Base-by-base conservation (phyloP, 148 eudicot species). In the Heliamphora exappendiculata region DNA sequence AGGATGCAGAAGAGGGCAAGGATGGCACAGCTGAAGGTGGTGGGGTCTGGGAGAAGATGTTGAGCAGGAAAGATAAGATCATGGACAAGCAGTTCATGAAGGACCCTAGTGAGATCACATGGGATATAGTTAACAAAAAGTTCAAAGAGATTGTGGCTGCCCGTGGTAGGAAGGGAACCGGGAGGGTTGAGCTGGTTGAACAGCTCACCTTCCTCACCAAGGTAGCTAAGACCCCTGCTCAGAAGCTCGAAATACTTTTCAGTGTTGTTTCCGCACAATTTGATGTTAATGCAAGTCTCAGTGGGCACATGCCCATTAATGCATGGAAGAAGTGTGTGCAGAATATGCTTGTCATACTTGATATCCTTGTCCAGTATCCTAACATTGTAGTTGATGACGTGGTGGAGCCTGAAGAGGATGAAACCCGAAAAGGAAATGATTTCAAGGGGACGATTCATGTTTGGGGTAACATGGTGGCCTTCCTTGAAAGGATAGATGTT, bases 191-290 rank as follows among this genome's bases (percentile, higher is more conserved):
- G 86, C 86, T 93, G 44, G 97, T 93, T 58, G 98, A 93, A 82
- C 98, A 90, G 80, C 91, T 93, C 53, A 91, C 97, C 11, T 93
- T 93, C 80, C 89, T 93, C 77, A 90, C 94, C 13, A 85, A 82
- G 77, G 97, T 93, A 78, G 98, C 98, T 4, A 93, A 93, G 86
- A 93, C 97, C 49, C 97, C 98, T 72, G 97, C 97, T 42, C 98
- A 93, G 85, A 93, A 93, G 82, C 88, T 93, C 54, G 98, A 93
- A 80, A 93, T 93, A 75, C 87, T 88, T 22, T 91, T 93, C 63
- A 84, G 87, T 81, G 97, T 91, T 73, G 86, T 93, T 19, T 90
- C 97, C 72, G 97, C 98, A 51, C 97, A 93, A 72, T 93, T 93
- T 84, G 97, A 93, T 83, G 91, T 93, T 17, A 93, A 87, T 72